Base-by-base conservation (phyloP, 1,284 basidiomycete species). In the Rhodotorula sp. region DNA sequence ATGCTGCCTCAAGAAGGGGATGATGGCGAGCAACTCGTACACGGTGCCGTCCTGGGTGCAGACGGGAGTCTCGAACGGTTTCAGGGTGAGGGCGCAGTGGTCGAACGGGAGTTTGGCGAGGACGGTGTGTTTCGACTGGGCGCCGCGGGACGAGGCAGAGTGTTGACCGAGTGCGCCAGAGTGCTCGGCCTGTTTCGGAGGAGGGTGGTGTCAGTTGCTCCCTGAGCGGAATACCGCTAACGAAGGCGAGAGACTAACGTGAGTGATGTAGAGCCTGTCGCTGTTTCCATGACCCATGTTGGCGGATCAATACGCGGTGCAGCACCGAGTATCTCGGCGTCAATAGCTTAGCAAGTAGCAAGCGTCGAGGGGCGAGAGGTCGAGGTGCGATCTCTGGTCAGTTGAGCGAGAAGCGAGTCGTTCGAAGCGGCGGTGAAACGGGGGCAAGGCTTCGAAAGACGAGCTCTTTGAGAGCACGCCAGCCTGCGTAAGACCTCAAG, bases 61-160 rank as follows among this genome's bases (percentile, higher is more conserved):
- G 12, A 78, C 77, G 47, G 77, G 77, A 15, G 74, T 69, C 45
- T 78, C 77, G 70, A 78, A 77, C 19, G 78, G 75, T 60, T 79
- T 78, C 43, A 79, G 60, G 12, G 77, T 77, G 19, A 79, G 70
- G 21, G 78, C 78, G 66, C 78, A 79, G 66, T 69, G 69, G 64
- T 76, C 72, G 50, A 76, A 76, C 0, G 74, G 74, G 18, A 76
- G 62, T 28, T 68, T 72, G 3, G 72, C 66, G 38, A 76, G 66
- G 56, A 68, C 62, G 7, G 60, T 52, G 14, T 59, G 50, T 26
- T 64, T 62, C 1, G 52, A 48, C 15, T 63, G 66, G 0, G 74
- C 74, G 6, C 74, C 74, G n/a, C 64, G 58, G 7, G 68, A 67
- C 5, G 66, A 63, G 12, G 73, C 73, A 7, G 65, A 66, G 58